Base-by-base conservation (phyloP, 768 basidiomycete species). In the Lactarius hengduanensis region DNA sequence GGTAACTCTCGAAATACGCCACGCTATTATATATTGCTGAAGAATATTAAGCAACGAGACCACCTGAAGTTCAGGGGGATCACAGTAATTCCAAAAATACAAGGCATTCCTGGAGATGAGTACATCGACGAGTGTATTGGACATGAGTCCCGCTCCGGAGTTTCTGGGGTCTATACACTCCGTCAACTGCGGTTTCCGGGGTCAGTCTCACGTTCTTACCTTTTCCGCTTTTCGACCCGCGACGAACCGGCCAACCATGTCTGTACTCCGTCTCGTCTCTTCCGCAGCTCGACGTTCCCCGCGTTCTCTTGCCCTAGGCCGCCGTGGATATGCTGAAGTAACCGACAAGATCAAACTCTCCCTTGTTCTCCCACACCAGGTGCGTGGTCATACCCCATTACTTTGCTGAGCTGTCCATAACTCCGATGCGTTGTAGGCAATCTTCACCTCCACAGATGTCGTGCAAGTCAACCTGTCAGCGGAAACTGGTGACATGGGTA, bases 401-500 rank as follows among this genome's bases (percentile, higher is more conserved):
- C 41, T 32, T 32, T 36, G 63, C 56, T 64, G 60, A 59, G 63
- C 63, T 57, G 63, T 59, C 55, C 47, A 58, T 58, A 40, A 62
- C 57, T 63, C 61, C 40, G 54, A 57, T 26, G 61, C 59, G 36
- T 62, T 71, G 36, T 74, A 99, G 96, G 82, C 95, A 62, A 87
- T 99, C 77, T 98, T 88, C 85, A 86, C 85, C 67, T 94, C 95
- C 28, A 78, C 86, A 72, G 96, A 96, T 77, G 96, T 98, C 65
- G 86, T 92, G 26, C 96, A 98, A 78, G 96, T 99, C 72, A 98
- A 98, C 81, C 81, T 98, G 72, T 81, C 95, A 41, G 97, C 95
- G 47, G 92, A 89, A 63, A 89, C 93, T 3, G 97, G 97, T 74
- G 96, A 98, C 79, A 98, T 98, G 95, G 97, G 97, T 83, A 92